Conservation (phyloP, 1,284 basidiomycete genomes). For the Coniferiporia sulphurascens region DNA sequence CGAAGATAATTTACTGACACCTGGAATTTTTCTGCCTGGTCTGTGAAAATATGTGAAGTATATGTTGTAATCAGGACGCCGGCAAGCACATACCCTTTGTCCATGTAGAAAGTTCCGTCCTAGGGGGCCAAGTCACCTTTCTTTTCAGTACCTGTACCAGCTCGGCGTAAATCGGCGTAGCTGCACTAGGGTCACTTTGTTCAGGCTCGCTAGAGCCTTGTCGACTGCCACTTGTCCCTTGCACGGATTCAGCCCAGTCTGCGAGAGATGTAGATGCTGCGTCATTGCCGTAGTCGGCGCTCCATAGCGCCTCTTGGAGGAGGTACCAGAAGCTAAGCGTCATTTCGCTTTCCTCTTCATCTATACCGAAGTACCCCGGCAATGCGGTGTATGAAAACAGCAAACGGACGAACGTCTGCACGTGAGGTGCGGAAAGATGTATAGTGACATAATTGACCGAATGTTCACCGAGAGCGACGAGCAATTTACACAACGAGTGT, state of each 20-base stretch:
- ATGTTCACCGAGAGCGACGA: constrained; percentile 80
- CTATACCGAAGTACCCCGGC: constrained; percentile 70
- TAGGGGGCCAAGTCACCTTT: constrained; percentile 70
- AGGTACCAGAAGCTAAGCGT: constrained; percentile 85
- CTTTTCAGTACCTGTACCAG: constrained; percentile 64
- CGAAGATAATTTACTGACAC: constrained; percentile 43
- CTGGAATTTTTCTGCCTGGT: constrained; percentile 71
- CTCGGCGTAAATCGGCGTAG: constrained; percentile 74
- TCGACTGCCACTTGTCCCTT: constrained; percentile 19
- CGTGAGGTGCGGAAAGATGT: constrained; percentile 54
- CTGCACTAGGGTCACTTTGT: constrained; percentile 45
- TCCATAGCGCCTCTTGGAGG: constrained; percentile 85
- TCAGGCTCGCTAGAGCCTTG: constrained; percentile 28
- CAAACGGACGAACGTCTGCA: constrained; percentile 68
- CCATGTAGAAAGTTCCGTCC: constrained; percentile 47
- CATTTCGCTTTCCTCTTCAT: constrained; percentile 84
- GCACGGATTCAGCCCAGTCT: constrained; percentile 23
- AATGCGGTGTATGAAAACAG: constrained; percentile 74
- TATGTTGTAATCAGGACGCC: constrained; percentile 6
- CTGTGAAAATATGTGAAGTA: constrained; percentile 32
- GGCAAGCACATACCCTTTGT: constrained; percentile 51
- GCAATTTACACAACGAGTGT: constrained; percentile 71
- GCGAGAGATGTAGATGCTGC: constrained; percentile 38
- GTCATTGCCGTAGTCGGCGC: constrained; percentile 53
- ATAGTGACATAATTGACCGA: constrained; percentile 75